These are phyloP conservation scores for Eruca vesicaria DNA, from an alignment of 441 rosid genomes.

Conservation along the genomic window DNA sequence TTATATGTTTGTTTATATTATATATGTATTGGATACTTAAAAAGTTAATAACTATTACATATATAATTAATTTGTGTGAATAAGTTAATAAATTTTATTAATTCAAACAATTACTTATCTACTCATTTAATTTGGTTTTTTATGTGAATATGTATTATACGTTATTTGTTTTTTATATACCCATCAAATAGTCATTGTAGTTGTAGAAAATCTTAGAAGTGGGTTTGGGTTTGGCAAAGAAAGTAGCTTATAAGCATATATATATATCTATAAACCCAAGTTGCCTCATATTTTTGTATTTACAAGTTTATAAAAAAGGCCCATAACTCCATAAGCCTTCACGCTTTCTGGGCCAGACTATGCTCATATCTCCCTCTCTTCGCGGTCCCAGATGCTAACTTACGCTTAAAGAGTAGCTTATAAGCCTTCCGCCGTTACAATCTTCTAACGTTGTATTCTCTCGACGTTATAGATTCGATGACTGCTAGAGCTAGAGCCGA, in stretches of 20 bases:
- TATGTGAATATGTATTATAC: too few species aligned
- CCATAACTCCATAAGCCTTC: not conserved
- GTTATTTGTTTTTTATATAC: too few species aligned
- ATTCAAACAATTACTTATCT: too few species aligned
- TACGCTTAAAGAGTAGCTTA: too few species aligned
- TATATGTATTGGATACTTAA: too few species aligned
- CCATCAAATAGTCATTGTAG: not conserved
- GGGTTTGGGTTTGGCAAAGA: not conserved
- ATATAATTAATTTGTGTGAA: too few species aligned
- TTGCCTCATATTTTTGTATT: not conserved
- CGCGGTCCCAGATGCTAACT: conserved; percentile 30
- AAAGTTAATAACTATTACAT: too few species aligned
- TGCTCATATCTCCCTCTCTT: not conserved
- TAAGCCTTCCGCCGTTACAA: conserved; percentile 32
- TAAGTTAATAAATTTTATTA: too few species aligned
- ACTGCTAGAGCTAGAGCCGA: conserved; percentile 71
- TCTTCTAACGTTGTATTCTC: not conserved
- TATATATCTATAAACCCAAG: not conserved
- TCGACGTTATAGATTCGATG: conserved; percentile 39
- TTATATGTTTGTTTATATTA: too few species aligned
- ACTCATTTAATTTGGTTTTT: too few species aligned
- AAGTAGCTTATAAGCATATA: not conserved
- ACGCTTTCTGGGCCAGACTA: conserved; percentile 11
- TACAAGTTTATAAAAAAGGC: not conserved
- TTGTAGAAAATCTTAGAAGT: not conserved